A percentile compares a stretch with the other conserved stretches of the same genome.
Conservation (phyloP, 495 filamentous ascomycete species). For the Xylaria curta region DNA sequence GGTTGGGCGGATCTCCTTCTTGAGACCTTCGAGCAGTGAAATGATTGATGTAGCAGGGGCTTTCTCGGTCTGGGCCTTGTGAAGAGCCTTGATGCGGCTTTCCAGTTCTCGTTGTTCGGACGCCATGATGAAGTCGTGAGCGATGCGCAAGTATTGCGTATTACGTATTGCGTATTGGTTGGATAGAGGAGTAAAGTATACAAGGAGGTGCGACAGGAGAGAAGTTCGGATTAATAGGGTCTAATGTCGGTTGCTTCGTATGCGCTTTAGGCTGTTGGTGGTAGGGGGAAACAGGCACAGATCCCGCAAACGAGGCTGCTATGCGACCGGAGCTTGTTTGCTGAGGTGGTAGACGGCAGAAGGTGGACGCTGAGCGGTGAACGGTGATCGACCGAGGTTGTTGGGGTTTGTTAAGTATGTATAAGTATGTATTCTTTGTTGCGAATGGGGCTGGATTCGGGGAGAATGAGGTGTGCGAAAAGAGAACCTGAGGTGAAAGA, state of each 20-base stretch:
- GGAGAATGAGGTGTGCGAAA: not conserved
- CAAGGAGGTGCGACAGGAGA: not conserved
- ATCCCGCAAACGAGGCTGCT: not conserved
- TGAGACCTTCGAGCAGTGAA: slow-evolving; percentile 74
- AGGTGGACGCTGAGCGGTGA: not conserved
- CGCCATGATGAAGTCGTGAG: slow-evolving; percentile 10
- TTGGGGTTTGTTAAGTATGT: not conserved
- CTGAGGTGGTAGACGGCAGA: not conserved
- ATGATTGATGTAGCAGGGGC: slow-evolving; percentile 71
- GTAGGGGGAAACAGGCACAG: not conserved
- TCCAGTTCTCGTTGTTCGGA: slow-evolving; percentile 78
- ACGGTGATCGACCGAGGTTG: slow-evolving; percentile 5
- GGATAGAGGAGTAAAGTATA: not conserved
- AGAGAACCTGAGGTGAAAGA: not conserved
- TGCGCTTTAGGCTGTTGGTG: not conserved
- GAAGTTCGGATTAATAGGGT: not conserved
- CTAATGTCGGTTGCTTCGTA: not conserved
- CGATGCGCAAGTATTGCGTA: not conserved
- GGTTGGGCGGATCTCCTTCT: slow-evolving; percentile 77
- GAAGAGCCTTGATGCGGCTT: slow-evolving; percentile 70
- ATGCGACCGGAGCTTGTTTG: slow-evolving; percentile 3
- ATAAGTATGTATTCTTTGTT: not conserved
- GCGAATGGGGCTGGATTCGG: slow-evolving; percentile 4
- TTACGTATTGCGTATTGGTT: not conserved
- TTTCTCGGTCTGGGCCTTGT: slow-evolving; percentile 73